Evolutionary conservation across 2,329 filamentous ascomycete species (phyloP), one percentile per base, ranked within the genome.

Genomic region (Microdochium paspali): DNA sequence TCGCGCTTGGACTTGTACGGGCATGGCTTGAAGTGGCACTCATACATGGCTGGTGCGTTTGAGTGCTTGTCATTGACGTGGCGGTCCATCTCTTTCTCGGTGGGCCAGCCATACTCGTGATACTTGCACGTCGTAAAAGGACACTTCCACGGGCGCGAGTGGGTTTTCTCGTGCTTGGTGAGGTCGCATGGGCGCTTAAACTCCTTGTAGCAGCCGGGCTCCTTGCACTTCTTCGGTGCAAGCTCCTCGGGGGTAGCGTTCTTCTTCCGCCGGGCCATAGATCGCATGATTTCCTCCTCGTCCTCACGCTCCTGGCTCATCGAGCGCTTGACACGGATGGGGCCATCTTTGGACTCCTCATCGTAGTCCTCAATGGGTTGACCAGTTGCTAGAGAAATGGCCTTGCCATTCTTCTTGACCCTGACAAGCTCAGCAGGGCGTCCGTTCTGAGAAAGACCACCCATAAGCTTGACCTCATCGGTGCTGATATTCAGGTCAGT

Each of bases 61-160:
- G 87, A 90, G 70, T 98, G 93, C 71, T 94, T 95, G 72, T 98
- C 93, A 65, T 96, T 96, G 67, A 89, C 79, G 66, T 98, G 93
- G 46, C 93, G 87, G 58, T 95, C 90, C 68, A 90, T 87, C 70
- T 97, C 93, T 70, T 98, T 97, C 69, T 97, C 90, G 0, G 93
- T 97, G 4, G 93, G 91, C 87, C 91, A 97, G 45, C 93, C 93
- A 57, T 87, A 82, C 28, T 85, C 79, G 64, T 87, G 82, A 66
- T 95, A 97, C 64, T 94, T 95, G 85, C 93, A 97, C 43, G 79
- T 82, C 35, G 77, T 61, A 21, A 87, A 73, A 6, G 82, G 78
- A 67, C 93, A 98, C 73, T 98, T 98, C 86, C 87, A 96, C 10
- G 91, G 93, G 30, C 93, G 87, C 48, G 88, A 90, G 66, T 98